Base-by-base conservation (phyloP, 2,329 filamentous ascomycete species). In the Neoarthrinium moseri region DNA sequence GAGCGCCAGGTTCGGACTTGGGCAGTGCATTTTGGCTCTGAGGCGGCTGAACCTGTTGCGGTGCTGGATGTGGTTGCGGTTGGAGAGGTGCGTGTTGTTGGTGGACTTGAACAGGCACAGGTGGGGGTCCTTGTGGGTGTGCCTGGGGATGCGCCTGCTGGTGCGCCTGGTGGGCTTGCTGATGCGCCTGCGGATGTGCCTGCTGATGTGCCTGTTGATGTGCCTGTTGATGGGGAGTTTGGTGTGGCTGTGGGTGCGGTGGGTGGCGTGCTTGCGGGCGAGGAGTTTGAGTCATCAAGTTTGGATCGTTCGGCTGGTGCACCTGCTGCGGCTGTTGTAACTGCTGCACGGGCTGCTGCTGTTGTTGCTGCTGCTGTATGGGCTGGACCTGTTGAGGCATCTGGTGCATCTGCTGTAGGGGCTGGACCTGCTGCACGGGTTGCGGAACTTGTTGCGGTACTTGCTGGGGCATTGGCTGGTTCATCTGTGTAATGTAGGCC, bases 21-120 rank as follows among this genome's bases (percentile, higher is more conserved):
- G 65, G 64, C n/a, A 54, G 56, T 17, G 65, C 50, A 45, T 69
- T 65, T 10, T 64, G 59, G 13, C 63, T 58, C 26, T 64, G 61
- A 26, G 66, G 48, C 22, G 46, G 52, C 4, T 58, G 50, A 33
- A 60, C 59, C 29, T 59, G 53, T 18, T 59, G 52, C 20, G 56
- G 48, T 46, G 60, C 59, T 27, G 59, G 53, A 15, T 59, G 52
- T 18, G 56, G 48, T 46, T 58, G 60, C 42, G 34, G 54, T 42
- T 50, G 61, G 51, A 45, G 54, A 51, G 50, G 61, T 49, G 46
- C 60, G 50, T 43, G 58, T 52, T 44, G 60, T 55, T 55, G 62
- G 41, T 23, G 58, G 51, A 24, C 44, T 55, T 21, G 51, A 38
- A 35, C 47, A 44, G 55, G 51, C 41, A 57, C 58, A 21, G 59